Conservation (phyloP, 1,139 yeast genomes). For the Geotrichum siamense region DNA sequence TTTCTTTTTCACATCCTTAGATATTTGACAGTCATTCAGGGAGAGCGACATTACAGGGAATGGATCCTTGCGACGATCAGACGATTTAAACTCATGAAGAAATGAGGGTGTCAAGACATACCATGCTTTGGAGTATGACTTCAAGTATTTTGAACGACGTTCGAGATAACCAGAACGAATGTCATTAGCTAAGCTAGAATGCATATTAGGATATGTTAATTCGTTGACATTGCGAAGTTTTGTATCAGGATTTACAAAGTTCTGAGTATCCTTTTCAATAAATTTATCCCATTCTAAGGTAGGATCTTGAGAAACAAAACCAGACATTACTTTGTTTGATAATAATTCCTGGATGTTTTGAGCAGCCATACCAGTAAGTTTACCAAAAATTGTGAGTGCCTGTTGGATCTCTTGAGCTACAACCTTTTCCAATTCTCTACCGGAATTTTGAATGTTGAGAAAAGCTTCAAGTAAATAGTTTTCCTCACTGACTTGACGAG, state of each 20-base stretch:
- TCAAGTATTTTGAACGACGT: slow-evolving; percentile 81
- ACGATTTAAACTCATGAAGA: slow-evolving; percentile 81
- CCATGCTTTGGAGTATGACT: slow-evolving; percentile 84
- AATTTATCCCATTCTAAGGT: slow-evolving; percentile 87
- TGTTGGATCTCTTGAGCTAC: slow-evolving; percentile 82
- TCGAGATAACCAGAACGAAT: slow-evolving; percentile 78
- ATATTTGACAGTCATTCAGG: slow-evolving; percentile 70
- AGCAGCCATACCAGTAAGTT: slow-evolving; percentile 30
- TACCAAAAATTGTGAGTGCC: slow-evolving; percentile 66
- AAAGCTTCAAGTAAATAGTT: slow-evolving; percentile 82
- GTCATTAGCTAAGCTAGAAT: slow-evolving; percentile 62
- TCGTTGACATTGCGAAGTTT: slow-evolving; percentile 63
- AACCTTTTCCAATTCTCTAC: slow-evolving; percentile 80
- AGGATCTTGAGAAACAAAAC: slow-evolving; percentile 72
- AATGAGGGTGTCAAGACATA: slow-evolving; percentile 85
- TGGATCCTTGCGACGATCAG: slow-evolving; percentile 76
- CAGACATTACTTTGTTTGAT: slow-evolving; percentile 59
- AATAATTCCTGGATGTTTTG: slow-evolving; percentile 37
- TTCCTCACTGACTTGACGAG: slow-evolving; percentile 73
- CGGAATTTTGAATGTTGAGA: slow-evolving; percentile 77
- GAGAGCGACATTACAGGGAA: slow-evolving; percentile 83
- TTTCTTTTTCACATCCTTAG: slow-evolving; percentile 67
- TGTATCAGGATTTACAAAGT: slow-evolving; percentile 67
- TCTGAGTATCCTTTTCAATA: slow-evolving; percentile 54
- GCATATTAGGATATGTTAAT: slow-evolving; percentile 57